These are phyloP conservation scores for Thielaviopsis musarum DNA, from an alignment of 2,329 filamentous ascomycete species.

Conservation along the genomic window DNA sequence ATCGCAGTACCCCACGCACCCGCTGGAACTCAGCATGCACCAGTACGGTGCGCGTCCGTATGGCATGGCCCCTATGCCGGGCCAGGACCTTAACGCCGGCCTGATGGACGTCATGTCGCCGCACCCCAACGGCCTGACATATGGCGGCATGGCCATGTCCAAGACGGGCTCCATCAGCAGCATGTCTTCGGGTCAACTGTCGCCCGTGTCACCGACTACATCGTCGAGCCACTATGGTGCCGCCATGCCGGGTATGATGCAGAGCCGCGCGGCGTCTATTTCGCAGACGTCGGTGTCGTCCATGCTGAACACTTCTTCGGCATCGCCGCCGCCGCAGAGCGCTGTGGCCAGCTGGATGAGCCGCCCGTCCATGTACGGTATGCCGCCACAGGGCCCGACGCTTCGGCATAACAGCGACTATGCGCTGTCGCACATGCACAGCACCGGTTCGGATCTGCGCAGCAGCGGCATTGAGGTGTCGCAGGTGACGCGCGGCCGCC, in stretches of 20 bases:
- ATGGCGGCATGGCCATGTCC: conserved; percentile 4
- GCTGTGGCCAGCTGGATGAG: neutral
- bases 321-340: neutral
- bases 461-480: conserved; percentile 11
- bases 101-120: neutral
- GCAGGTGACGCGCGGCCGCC: conserved; percentile 21
- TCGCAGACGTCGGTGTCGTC: conserved; percentile 7
- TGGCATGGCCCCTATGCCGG: conserved; percentile 1
- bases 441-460: conserved; percentile 4
- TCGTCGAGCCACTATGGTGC: conserved; percentile 1
- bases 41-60: conserved; percentile 3
- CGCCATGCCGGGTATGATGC: neutral
- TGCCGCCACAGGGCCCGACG: neutral
- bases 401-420: neutral
- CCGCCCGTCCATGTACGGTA: conserved; percentile 6
- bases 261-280: neutral
- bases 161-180: conserved; percentile 7
- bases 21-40: conserved; percentile 6
- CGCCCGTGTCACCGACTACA: conserved; percentile 4
- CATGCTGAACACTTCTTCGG: conserved; percentile 10
- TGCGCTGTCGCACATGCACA: conserved; percentile 3
- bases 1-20: conserved; percentile 6
- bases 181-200: conserved; percentile 8
- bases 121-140: neutral
- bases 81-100: neutral